Percentiles rank a stretch among this genome's conserved stretches.
Evolutionary conservation across 148 eudicot genomes (phyloP).

Genomic region (Suaeda aralocaspica): DNA sequence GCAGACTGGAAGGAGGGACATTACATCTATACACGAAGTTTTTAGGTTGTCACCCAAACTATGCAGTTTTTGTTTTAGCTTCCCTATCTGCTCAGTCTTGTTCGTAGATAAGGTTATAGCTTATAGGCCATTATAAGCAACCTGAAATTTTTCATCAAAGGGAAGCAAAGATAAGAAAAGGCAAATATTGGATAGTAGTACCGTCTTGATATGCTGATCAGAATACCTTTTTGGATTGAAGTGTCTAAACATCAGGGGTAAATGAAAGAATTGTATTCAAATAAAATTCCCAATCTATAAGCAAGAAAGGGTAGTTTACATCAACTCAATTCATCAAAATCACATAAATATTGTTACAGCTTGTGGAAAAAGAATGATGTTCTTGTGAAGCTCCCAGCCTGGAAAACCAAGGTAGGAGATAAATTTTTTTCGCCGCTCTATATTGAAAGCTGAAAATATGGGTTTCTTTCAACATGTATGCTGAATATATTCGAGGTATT

Average conservation of each 20-base stretch:
- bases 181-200: too few species aligned
- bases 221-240: background rate
- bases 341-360: background rate
- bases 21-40: too few species aligned
- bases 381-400: background rate
- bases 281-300: background rate
- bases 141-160: too few species aligned
- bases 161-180: too few species aligned
- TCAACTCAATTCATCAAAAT: background rate
- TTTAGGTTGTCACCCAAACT: too few species aligned
- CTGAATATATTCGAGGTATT: background rate
- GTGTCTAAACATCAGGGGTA: background rate
- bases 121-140: too few species aligned
- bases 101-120: too few species aligned
- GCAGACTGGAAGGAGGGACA: too few species aligned
- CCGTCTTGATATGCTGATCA: too few species aligned
- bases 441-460: background rate
- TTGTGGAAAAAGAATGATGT: background rate
- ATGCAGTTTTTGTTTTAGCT: too few species aligned
- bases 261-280: background rate
- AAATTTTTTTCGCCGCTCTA: background rate
- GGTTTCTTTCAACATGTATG: background rate
- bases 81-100: too few species aligned
- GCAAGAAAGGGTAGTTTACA: background rate
- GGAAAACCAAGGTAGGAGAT: too few species aligned